Percentiles rank a stretch among this genome's conserved stretches.
Evolutionary conservation across 2,329 filamentous ascomycete species (phyloP).

Genomic region (Lasiodiplodia gonubiensis): DNA sequence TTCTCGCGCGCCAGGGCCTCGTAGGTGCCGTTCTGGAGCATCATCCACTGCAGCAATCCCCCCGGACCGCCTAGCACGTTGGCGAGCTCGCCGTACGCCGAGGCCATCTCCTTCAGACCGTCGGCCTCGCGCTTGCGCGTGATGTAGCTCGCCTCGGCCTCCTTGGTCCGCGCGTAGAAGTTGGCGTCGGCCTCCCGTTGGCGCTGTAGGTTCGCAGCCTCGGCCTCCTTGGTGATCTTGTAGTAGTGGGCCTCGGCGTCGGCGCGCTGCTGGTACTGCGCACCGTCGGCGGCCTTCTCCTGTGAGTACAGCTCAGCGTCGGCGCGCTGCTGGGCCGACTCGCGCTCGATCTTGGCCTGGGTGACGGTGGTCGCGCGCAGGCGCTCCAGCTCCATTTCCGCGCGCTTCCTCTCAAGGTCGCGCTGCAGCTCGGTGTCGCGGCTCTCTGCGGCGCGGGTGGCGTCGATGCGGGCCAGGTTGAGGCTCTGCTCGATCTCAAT

Average conservation of each 20-base stretch:
- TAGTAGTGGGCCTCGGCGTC: conserved; percentile 61
- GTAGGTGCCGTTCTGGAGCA: conserved; percentile 84
- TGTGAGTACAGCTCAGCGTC: conserved; percentile 62
- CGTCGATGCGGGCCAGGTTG: conserved; percentile 75
- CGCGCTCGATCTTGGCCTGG: conserved; percentile 72
- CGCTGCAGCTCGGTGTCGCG: conserved; percentile 81
- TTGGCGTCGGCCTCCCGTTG: conserved; percentile 54
- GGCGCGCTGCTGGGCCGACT: conserved; percentile 71
- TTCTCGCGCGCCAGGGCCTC: conserved; percentile 79
- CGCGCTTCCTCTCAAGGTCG: conserved; percentile 77
- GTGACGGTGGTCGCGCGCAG: conserved; percentile 79
- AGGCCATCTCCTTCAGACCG: conserved; percentile 76
- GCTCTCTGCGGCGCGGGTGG: conserved; percentile 73
- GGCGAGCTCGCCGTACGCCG: conserved; percentile 76
- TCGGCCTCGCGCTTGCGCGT: conserved; percentile 75
- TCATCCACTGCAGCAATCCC: conserved; percentile 81
- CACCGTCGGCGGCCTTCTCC: conserved; percentile 56
- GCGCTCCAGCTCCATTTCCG: conserved; percentile 79
- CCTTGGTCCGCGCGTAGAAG: conserved; percentile 51
- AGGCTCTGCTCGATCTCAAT: conserved; percentile 75
- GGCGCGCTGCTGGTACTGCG: conserved; percentile 66
- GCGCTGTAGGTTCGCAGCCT: conserved; percentile 50
- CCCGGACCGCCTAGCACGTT: conserved; percentile 77
- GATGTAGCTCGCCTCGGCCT: conserved; percentile 66
- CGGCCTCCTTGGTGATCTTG: conserved; percentile 47